Evolutionary conservation across 2,329 filamentous ascomycete genomes (phyloP), one percentile per base, ranked within the genome.

Genomic region (Camillea tinctor): DNA sequence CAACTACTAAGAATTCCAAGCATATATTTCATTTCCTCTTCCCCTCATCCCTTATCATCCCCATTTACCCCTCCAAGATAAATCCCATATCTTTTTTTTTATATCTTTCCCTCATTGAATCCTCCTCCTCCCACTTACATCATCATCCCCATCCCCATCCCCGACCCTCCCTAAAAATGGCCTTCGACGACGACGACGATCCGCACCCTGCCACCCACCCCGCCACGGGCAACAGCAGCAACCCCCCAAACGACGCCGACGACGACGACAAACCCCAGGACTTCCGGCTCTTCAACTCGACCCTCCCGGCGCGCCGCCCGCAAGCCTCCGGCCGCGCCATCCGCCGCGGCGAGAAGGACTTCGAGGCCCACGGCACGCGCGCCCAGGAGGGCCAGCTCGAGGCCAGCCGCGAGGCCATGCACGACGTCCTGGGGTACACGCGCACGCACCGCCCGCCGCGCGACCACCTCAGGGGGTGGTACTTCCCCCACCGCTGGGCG

Each of bases 261-360:
- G 81, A 88, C 56, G 89, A 89, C 49, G 93, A 97, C 68, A 90
- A 93, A 73, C 85, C 88, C 1, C 92, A 93, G 70, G 94, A 98
- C 77, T 97, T 94, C 75, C 88, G 91, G 65, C 88, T 93, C 63
- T 88, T 88, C 64, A 78, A 79, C 3, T 77, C 82, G 26, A 75
- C 84, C 63, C 80, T 82, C 63, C 62, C 84, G 84, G 70, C 60
- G 50, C 48, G 36, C 19, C 58, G 49, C 21, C 40, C 64, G 49
- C 60, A 66, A 48, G 68, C 68, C 50, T 82, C 82, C 8, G 75
- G 80, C 55, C 86, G 87, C 68, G 84, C 93, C 11, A 92, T 96
- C 40, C 93, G 94, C 66, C 92, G 93, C 64, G 95, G 95, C 62
- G 93, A 96, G 74, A 99, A 99, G 76, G 95, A 99, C 78, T 99